Evolutionary conservation across 257 asterid species (phyloP).

Genomic region (Rubia yunnanensis): DNA sequence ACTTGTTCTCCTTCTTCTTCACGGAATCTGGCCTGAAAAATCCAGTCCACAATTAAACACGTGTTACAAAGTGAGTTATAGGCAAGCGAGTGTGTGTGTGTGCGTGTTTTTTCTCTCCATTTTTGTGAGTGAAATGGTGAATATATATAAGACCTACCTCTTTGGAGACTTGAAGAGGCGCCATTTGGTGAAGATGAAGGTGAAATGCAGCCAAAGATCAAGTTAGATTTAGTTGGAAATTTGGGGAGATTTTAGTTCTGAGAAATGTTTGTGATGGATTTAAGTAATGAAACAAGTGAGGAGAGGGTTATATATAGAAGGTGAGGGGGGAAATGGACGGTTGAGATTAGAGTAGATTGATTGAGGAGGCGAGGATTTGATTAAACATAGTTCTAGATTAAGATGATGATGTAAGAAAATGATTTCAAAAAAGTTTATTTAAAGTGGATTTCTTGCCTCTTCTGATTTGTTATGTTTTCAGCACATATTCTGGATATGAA

Average conservation of each 20-base stretch:
- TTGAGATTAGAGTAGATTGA: slow-evolving; percentile 3
- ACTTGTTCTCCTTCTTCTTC: slow-evolving; percentile 22
- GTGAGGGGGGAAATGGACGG: slow-evolving; percentile 16
- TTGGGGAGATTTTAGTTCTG: slow-evolving; percentile 9
- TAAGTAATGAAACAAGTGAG: slow-evolving; percentile 9
- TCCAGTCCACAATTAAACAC: not conserved
- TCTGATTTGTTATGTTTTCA: too few species aligned
- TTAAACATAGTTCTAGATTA: not conserved
- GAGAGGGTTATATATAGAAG: slow-evolving; percentile 30
- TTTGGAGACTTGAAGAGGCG: slow-evolving; percentile 40
- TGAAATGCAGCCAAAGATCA: slow-evolving; percentile 1
- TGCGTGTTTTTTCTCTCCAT: not conserved
- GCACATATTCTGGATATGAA: not conserved
- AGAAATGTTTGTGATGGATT: slow-evolving; percentile 6
- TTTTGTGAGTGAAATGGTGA: not conserved
- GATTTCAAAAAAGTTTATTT: too few species aligned
- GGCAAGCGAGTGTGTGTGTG: not conserved
- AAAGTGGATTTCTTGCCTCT: too few species aligned
- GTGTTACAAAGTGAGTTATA: not conserved
- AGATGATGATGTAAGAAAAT: slow-evolving; percentile 5
- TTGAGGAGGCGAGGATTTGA: not conserved
- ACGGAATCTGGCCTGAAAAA: slow-evolving; percentile 36
- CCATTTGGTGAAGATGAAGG: slow-evolving; percentile 40
- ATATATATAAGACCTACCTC: slow-evolving; percentile 26
- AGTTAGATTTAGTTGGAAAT: slow-evolving; percentile 14